Percentiles rank a stretch among this genome's conserved stretches.
Conservation (phyloP, 768 basidiomycete genomes). For the Hypholoma fasciculare region DNA sequence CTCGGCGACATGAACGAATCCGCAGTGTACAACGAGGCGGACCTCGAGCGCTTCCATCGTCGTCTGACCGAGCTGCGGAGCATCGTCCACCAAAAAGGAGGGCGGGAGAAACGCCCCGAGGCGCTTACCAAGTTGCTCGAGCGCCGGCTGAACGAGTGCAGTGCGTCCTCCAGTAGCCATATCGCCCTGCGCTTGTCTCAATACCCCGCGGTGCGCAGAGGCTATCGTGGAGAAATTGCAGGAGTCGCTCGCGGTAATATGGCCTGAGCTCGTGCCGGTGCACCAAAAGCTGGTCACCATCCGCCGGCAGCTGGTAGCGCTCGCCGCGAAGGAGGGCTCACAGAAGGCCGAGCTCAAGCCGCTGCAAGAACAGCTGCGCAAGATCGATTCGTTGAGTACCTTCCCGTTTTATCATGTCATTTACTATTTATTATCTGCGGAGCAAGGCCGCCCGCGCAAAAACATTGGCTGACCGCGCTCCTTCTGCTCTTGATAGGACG, state of each 20-base stretch:
- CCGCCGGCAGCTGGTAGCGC: constrained; percentile 83
- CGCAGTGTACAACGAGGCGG: constrained; percentile 88
- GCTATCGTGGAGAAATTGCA: constrained; percentile 73
- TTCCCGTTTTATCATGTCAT: constrained; percentile 32
- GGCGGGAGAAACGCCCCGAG: constrained; percentile 79
- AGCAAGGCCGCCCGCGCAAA: constrained; percentile 17
- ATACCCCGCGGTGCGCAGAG: constrained; percentile 44
- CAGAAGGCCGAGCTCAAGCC: constrained; percentile 88
- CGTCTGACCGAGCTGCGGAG: constrained; percentile 80
- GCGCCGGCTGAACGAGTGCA: constrained; percentile 89
- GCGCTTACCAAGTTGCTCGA: constrained; percentile 88
- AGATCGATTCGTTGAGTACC: constrained; percentile 92
- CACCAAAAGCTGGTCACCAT: constrained; percentile 88
- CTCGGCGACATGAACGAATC: constrained; percentile 96
- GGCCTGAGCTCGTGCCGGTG: constrained; percentile 86
- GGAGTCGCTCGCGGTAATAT: constrained; percentile 83
- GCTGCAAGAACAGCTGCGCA: constrained; percentile 87
- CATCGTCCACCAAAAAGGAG: constrained; percentile 85
- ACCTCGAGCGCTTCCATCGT: constrained; percentile 84
- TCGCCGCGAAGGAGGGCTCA: constrained; percentile 85
- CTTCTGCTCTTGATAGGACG: constrained; percentile 47
- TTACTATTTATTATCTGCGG: constrained; percentile 24
- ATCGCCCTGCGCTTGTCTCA: background rate
- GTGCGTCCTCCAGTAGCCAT: constrained; percentile 47
- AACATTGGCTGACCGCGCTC: constrained; percentile 9